Base-by-base conservation (phyloP, 2,329 filamentous ascomycete species). In the Periconia sp. region DNA sequence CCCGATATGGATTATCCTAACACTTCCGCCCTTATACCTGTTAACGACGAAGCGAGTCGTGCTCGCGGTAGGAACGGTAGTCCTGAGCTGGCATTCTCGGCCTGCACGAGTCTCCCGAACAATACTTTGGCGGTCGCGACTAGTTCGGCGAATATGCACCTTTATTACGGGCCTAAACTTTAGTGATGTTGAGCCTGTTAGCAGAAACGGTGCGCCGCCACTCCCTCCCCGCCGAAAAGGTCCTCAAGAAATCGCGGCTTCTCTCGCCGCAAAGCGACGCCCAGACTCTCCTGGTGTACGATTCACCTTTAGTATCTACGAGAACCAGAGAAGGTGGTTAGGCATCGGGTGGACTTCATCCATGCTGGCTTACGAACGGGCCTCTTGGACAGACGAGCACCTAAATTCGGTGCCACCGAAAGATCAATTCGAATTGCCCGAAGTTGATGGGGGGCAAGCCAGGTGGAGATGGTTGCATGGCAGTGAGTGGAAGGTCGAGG, bases 301-400 rank as follows among this genome's bases (percentile, higher is more conserved):
- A 31, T 99, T 99, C 63, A 99, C 94, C 0, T 99, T 99, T 52
- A 92, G 94, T 34, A 79, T 99, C 2, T 97, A 92, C 62, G 94
- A 99, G 68, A 99, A 99, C 59, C 94, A 99, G 70, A 83, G 94
- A 29, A 83, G 94, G 38, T 99, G 94, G 94, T 75, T 99, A 4
- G 92, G 92, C 1, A 80, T 99, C 10, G 94, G 94, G 0, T 99
- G 94, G 92, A 97, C 94, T 0, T 87, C 87, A 2, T 95, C 86
- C 26, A 76, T 99, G 48, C 90, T 99, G 54, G 85, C 91, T 0
- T 95, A 96, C 61, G 94, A 99, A 66, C 81, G 94, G 29, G 81
- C 87, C 1, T 80, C 92, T 0, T 99, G 94, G 92, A 96, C 94
- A 0, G 94, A 99, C 68, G 94, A 99, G 70, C 91, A 96, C 66